A percentile compares a stretch with the other conserved stretches of the same genome.
These are phyloP conservation scores for Emmonsia crescens DNA, from an alignment of 2,329 filamentous ascomycete genomes.

Conservation along the genomic window DNA sequence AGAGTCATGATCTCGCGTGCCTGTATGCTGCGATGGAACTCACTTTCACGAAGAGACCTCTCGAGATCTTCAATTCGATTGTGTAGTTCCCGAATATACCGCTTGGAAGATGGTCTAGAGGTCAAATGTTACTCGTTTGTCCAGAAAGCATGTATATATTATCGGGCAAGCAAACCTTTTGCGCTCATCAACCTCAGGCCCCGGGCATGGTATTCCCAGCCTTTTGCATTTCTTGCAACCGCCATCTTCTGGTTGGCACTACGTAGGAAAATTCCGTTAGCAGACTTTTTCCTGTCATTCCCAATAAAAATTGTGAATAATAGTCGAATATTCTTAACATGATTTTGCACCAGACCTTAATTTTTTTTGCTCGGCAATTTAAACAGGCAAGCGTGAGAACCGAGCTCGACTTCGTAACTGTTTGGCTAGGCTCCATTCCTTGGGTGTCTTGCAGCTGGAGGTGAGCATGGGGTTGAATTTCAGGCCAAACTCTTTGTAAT, in stretches of 20 bases:
- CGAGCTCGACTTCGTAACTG: background rate
- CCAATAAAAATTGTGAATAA: background rate
- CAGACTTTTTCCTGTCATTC: background rate
- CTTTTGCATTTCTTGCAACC: constrained; percentile 10
- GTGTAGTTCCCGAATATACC: constrained; percentile 11
- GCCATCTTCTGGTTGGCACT: constrained; percentile 6
- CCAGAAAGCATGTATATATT: background rate
- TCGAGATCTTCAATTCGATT: constrained; percentile 10
- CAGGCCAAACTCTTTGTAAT: background rate
- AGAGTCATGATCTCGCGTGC: constrained; percentile 1
- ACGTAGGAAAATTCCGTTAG: background rate
- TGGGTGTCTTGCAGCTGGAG: background rate
- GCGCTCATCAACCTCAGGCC: constrained; percentile 7
- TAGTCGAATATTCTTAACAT: background rate
- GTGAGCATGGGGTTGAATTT: background rate
- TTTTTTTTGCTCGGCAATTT: constrained; percentile 8
- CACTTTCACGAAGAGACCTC: constrained; percentile 8
- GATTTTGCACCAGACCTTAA: background rate
- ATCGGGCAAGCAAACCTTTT: background rate
- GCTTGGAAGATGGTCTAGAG: constrained; percentile 10
- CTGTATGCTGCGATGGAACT: background rate
- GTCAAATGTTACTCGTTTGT: background rate
- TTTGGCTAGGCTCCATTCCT: background rate
- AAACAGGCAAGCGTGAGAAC: constrained; percentile 5
- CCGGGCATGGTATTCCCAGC: constrained; percentile 6